A percentile compares a stretch with the other conserved stretches of the same genome.
Evolutionary conservation across 768 basidiomycete species (phyloP).

Genomic region (Dictyophora rubrovolvata): DNA sequence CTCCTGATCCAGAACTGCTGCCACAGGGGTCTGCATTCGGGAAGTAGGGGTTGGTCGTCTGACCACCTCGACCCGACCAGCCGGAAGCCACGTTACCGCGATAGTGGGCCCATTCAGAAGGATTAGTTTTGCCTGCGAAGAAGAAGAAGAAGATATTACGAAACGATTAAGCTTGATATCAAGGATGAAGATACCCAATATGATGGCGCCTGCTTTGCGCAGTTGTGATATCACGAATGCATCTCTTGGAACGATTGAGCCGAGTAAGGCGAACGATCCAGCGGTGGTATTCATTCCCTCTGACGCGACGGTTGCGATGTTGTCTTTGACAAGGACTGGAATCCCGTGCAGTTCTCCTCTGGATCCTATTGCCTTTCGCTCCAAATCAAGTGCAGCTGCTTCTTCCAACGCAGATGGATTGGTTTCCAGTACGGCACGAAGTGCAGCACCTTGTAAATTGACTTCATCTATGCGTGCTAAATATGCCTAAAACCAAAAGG

Average conservation of each 20-base stretch:
- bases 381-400: slow-evolving; percentile 41
- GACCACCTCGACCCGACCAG: slow-evolving; percentile 39
- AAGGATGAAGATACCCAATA: slow-evolving; percentile 16
- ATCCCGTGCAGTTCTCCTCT: slow-evolving; percentile 45
- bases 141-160: neutral
- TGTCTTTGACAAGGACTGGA: slow-evolving; percentile 41
- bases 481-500: slow-evolving; percentile 37
- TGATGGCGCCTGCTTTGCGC: slow-evolving; percentile 26
- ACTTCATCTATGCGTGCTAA: slow-evolving; percentile 59
- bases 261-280: slow-evolving; percentile 25
- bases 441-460: slow-evolving; percentile 45
- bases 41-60: slow-evolving; percentile 31
- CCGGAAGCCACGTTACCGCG: slow-evolving; percentile 30
- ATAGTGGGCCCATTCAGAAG: slow-evolving; percentile 35
- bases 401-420: slow-evolving; percentile 43
- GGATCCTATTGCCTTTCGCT: slow-evolving; percentile 30
- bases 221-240: slow-evolving; percentile 21
- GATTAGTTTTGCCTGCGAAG: slow-evolving; percentile 26
- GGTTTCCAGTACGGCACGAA: slow-evolving; percentile 50
- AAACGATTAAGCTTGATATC: neutral
- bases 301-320: slow-evolving; percentile 24
- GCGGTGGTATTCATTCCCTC: slow-evolving; percentile 18
- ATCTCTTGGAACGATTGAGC: slow-evolving; percentile 23
- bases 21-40: slow-evolving; percentile 32
- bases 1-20: slow-evolving; percentile 33